Percentiles rank a stretch among this genome's conserved stretches.
These are phyloP conservation scores for Epichloe amarillans DNA, from an alignment of 2,329 filamentous ascomycete species.

Conservation along the genomic window DNA sequence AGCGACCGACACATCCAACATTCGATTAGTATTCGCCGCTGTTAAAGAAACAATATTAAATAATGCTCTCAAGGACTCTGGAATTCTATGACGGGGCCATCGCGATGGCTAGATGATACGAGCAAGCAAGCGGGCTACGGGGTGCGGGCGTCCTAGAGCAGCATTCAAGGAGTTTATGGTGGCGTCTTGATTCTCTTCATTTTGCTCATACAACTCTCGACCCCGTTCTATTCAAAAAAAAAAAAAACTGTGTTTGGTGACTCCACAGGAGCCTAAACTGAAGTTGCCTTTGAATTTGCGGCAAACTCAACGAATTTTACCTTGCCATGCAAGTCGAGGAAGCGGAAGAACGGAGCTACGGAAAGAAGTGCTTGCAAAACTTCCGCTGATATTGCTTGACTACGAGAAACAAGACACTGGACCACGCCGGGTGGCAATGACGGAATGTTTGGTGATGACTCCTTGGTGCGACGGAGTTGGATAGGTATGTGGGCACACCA, in stretches of 20 bases:
- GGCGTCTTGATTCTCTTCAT: background rate
- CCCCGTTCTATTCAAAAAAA: background rate
- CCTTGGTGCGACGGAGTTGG: background rate
- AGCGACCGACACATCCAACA: slow-evolving; percentile 97
- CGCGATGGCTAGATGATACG: slow-evolving; percentile 8
- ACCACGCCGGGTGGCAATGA: background rate
- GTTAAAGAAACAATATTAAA: slow-evolving; percentile 98
- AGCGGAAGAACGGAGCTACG: too few relatives aligned
- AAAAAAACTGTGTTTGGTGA: background rate
- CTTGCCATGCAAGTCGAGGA: background rate
- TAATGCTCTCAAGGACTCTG: slow-evolving; percentile 95
- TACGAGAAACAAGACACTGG: background rate
- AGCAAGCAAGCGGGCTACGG: slow-evolving; percentile 2
- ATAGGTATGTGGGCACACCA: background rate
- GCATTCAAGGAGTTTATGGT: slow-evolving; percentile 9
- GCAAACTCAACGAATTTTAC: background rate
- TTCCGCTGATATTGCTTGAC: background rate
- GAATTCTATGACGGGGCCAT: slow-evolving; percentile 56
- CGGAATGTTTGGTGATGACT: slow-evolving; percentile 4
- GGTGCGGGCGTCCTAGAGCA: slow-evolving; percentile 12
- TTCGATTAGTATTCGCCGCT: slow-evolving; percentile 91
- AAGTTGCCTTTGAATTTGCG: background rate
- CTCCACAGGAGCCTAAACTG: background rate
- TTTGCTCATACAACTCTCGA: background rate
- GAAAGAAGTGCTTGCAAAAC: background rate